Evolutionary conservation across 108 stramenopile species (phyloP).

Genomic region (Aureococcus anophagefferens): DNA sequence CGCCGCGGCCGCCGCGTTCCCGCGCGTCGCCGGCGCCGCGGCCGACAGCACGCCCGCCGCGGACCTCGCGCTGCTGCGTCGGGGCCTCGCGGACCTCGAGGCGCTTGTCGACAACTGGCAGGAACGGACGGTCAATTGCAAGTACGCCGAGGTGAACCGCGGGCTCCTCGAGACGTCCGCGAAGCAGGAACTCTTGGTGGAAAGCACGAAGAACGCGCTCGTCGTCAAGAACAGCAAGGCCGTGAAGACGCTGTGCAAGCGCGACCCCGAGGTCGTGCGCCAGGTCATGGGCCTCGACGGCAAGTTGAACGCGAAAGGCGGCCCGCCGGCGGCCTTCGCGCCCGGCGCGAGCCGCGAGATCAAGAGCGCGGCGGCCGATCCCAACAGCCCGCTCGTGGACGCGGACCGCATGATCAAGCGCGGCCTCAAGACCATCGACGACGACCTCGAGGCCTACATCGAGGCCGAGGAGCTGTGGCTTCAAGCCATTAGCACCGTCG

Average conservation of each 20-base stretch:
- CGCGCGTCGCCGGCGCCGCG: too few relatives aligned
- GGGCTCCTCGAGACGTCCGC: neutral
- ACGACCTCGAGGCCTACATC: neutral
- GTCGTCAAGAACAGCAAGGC: neutral
- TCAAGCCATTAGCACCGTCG: neutral
- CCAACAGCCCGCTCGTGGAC: neutral
- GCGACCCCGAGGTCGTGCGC: neutral
- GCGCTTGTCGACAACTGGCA: neutral
- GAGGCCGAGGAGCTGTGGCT: neutral
- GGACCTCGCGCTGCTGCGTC: neutral
- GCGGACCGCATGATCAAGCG: neutral
- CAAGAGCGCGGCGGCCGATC: too few relatives aligned
- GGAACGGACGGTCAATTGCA: neutral
- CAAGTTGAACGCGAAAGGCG: neutral
- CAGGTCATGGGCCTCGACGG: neutral
- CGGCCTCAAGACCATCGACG: neutral
- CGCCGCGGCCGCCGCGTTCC: too few relatives aligned
- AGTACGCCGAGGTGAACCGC: neutral
- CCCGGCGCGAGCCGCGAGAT: neutral
- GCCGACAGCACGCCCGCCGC: too few relatives aligned
- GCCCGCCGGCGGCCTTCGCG: neutral
- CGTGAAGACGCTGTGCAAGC: neutral
- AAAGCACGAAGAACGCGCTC: neutral
- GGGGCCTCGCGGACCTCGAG: neutral
- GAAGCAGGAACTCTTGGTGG: neutral